Evolutionary conservation across 805 yeast species (phyloP).

Genomic region (Saturnispora besseyi): DNA sequence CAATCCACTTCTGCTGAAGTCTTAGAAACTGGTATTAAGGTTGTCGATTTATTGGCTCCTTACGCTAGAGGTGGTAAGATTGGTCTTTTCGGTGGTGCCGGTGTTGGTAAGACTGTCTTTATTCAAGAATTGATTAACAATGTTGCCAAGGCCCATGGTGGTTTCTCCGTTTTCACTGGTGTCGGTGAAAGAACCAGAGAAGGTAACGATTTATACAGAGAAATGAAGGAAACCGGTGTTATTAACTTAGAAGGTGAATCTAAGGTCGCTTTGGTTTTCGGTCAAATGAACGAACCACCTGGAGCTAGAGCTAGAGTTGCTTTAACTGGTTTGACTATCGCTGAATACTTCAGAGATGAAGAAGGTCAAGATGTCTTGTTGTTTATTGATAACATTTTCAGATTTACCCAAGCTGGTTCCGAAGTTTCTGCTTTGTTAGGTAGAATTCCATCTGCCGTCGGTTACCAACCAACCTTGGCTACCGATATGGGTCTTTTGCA

Average conservation of each 20-base stretch:
- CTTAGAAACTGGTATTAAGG: conserved; percentile 99
- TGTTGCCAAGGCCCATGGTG: conserved; percentile 99
- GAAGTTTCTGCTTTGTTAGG: conserved; percentile 99
- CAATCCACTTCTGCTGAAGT: conserved; percentile 98
- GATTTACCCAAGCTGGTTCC: conserved; percentile 99
- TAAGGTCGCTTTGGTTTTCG: conserved; percentile 98
- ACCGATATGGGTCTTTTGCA: conserved; percentile 99
- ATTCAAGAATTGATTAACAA: conserved; percentile 99
- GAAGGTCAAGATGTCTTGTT: conserved; percentile 99
- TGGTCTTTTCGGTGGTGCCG: conserved; percentile 99
- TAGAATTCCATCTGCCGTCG: conserved; percentile 99
- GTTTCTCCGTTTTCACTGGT: conserved; percentile 99
- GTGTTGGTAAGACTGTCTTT: conserved; percentile 99
- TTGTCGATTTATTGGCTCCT: conserved; percentile 97
- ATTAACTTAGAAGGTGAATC: conserved; percentile 99
- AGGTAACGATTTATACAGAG: conserved; percentile 99
- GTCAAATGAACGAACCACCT: conserved; percentile 99
- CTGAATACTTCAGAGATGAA: conserved; percentile 99
- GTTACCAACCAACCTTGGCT: conserved; percentile 99
- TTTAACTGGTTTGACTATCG: conserved; percentile 98
- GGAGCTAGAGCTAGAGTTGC: conserved; percentile 99
- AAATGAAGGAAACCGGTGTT: conserved; percentile 99
- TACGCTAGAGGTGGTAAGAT: conserved; percentile 99
- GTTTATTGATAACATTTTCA: conserved; percentile 99
- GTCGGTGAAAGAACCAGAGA: conserved; percentile 99